Conservation (phyloP, 176 grass and related monocot genomes). For the Aegilops bicornis region DNA sequence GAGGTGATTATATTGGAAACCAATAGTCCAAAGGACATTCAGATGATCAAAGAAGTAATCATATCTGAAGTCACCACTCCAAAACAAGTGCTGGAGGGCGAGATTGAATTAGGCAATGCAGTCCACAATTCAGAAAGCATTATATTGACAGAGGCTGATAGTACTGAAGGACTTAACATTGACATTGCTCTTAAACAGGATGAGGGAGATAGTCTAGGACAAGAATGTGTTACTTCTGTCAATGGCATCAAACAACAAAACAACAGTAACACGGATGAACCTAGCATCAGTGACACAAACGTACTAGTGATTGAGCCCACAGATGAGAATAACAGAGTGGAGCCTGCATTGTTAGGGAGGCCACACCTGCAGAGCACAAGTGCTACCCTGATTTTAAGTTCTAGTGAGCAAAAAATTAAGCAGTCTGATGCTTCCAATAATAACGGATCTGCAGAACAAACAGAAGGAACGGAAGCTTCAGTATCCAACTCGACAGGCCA, state of each 20-base stretch:
- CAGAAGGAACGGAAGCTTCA: conserved; percentile 7
- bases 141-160: not conserved
- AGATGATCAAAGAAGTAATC: conserved; percentile 56
- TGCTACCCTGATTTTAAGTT: conserved; percentile 17
- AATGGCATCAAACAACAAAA: conserved; percentile 33
- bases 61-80: conserved; percentile 50
- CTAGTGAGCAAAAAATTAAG: conserved; percentile 4
- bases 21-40: conserved; percentile 41
- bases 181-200: conserved; percentile 20
- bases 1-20: conserved; percentile 56
- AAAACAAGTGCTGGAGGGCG: conserved; percentile 32
- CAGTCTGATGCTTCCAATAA: conserved; percentile 16
- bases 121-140: conserved; percentile 29
- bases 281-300: conserved; percentile 1
- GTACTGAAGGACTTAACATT: conserved; percentile 1
- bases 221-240: conserved; percentile 30
- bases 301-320: conserved; percentile 2
- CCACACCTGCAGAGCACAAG: not conserved
- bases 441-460: conserved; percentile 16
- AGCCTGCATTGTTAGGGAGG: conserved; percentile 20
- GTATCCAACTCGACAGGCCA: conserved; percentile 14
- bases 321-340: conserved; percentile 21
- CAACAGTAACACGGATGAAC: not conserved
- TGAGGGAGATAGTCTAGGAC: not conserved
- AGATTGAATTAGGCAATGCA: conserved; percentile 27